These are phyloP conservation scores for Strobilomyces dryophilus DNA, from an alignment of 768 basidiomycete species.

Conservation along the genomic window DNA sequence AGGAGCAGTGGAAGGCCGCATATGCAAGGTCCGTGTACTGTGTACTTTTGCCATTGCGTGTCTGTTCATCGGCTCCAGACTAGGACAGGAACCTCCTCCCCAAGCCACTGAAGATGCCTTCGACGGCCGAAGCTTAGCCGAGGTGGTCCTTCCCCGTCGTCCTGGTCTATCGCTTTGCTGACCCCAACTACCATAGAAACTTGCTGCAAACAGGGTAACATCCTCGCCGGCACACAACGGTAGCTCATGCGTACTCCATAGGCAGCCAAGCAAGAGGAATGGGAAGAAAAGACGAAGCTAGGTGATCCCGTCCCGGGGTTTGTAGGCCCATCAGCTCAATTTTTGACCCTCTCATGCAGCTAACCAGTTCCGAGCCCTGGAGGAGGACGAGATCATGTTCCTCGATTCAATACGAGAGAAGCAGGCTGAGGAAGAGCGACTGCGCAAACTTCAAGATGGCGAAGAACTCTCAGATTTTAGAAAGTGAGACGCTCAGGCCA, in stretches of 20 bases:
- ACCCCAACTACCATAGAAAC: slow-evolving; percentile 51
- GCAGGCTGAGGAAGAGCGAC: slow-evolving; percentile 70
- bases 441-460: slow-evolving; percentile 69
- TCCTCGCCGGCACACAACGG: neutral
- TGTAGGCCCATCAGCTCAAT: slow-evolving; percentile 1
- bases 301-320: slow-evolving; percentile 24
- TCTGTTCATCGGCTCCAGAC: slow-evolving; percentile 35
- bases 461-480: slow-evolving; percentile 76
- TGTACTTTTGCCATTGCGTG: neutral
- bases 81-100: slow-evolving; percentile 82
- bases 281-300: slow-evolving; percentile 87
- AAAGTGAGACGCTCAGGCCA: slow-evolving; percentile 47
- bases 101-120: slow-evolving; percentile 71
- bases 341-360: slow-evolving; percentile 38
- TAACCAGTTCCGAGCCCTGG: slow-evolving; percentile 84
- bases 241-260: slow-evolving; percentile 27
- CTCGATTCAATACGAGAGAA: slow-evolving; percentile 78
- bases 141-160: slow-evolving; percentile 49
- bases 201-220: slow-evolving; percentile 81
- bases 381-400: slow-evolving; percentile 89
- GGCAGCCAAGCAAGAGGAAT: slow-evolving; percentile 91
- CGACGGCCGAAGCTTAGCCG: slow-evolving; percentile 84
- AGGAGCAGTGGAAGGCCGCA: slow-evolving; percentile 88
- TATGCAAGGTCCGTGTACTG: slow-evolving; percentile 60
- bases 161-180: slow-evolving; percentile 7